Evolutionary conservation across 2,329 filamentous ascomycete species (phyloP).

Genomic region (Falciphora oryzae): DNA sequence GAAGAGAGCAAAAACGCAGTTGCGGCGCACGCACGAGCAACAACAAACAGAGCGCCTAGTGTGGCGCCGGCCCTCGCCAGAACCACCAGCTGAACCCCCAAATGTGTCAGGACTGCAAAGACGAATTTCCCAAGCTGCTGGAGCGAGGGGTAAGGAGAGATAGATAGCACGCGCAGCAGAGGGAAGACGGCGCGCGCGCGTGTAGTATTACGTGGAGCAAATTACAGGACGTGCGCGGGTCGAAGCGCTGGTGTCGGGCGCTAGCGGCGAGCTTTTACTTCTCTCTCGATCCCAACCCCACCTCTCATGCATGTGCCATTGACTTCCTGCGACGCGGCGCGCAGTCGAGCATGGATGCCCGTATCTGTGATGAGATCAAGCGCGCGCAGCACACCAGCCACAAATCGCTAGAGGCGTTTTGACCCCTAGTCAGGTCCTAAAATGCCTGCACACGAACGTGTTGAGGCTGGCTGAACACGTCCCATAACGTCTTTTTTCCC

Average conservation of each 20-base stretch:
- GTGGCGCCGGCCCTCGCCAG: not conserved
- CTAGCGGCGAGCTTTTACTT: not conserved
- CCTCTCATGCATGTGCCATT: too few relatives aligned
- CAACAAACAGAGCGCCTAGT: too few relatives aligned
- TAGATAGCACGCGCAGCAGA: too few relatives aligned
- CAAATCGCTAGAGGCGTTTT: too few relatives aligned
- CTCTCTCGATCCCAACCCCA: too few relatives aligned
- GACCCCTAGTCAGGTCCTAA: not conserved
- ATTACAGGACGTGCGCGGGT: not conserved
- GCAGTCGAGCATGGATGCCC: not conserved
- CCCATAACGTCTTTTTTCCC: not conserved
- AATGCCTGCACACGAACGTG: not conserved
- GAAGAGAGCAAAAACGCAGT: not conserved
- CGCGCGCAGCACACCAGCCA: too few relatives aligned
- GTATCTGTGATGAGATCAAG: not conserved
- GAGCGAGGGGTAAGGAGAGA: not conserved
- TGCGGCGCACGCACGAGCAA: too few relatives aligned
- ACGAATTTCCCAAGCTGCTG: not conserved
- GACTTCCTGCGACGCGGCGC: too few relatives aligned
- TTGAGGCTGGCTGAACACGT: not conserved
- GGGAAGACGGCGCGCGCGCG: too few relatives aligned
- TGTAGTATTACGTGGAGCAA: not conserved
- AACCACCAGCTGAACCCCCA: not conserved
- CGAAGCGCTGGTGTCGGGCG: not conserved
- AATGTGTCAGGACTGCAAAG: too few relatives aligned